A percentile compares a stretch with the other conserved stretches of the same genome.
These are phyloP conservation scores for Pseudogymnoascus sp. DNA, from an alignment of 2,329 filamentous ascomycete genomes.

Conservation along the genomic window DNA sequence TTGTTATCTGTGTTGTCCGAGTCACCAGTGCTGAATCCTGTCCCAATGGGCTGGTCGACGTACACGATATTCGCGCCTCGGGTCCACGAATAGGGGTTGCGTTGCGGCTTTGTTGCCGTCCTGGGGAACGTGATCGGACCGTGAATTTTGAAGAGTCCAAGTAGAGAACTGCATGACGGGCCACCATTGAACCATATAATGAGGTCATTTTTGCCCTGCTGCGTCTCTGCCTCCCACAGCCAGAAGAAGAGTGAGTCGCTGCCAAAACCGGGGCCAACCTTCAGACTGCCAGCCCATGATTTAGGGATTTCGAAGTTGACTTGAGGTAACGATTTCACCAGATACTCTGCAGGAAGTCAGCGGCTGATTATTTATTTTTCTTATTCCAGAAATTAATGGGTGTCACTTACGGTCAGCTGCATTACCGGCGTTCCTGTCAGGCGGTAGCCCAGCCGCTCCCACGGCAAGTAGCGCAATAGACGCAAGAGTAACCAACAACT, in stretches of 20 bases:
- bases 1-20: neutral
- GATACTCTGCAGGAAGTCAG: slow-evolving; percentile 5
- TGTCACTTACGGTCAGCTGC: neutral
- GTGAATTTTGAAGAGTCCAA: slow-evolving; percentile 11
- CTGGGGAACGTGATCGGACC: slow-evolving; percentile 9
- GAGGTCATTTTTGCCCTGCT: neutral
- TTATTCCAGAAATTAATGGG: neutral
- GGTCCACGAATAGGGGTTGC: slow-evolving; percentile 26
- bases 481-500: neutral
- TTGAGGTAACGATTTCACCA: slow-evolving; percentile 2
- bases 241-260: slow-evolving; percentile 11
- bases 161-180: slow-evolving; percentile 7
- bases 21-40: slow-evolving; percentile 24
- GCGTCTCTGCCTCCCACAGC: slow-evolving; percentile 11
- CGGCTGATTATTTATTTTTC: neutral
- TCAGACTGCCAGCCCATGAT: slow-evolving; percentile 11
- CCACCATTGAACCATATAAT: slow-evolving; percentile 13
- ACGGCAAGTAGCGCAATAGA: neutral
- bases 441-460: neutral
- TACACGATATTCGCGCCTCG: slow-evolving; percentile 28
- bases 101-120: slow-evolving; percentile 16
- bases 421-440: neutral
- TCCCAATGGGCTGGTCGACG: slow-evolving; percentile 28
- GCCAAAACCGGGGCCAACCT: neutral
- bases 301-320: slow-evolving; percentile 10